Conservation (phyloP, 768 basidiomycete genomes). For the Fibroporia radiculosa region DNA sequence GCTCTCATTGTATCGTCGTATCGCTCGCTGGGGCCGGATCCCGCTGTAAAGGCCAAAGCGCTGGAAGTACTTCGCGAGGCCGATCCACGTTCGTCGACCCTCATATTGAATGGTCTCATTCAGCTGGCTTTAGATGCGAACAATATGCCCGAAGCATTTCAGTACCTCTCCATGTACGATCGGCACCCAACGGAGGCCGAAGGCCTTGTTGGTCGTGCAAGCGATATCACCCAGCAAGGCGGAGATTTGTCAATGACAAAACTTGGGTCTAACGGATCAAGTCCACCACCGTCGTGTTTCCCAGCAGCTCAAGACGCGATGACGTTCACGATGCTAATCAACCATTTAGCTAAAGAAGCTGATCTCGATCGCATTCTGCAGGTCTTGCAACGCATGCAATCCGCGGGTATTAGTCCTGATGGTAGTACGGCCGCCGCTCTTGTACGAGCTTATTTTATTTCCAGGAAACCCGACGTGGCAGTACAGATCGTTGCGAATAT, state of each 20-base stretch:
- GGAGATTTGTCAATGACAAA: conserved; percentile 7
- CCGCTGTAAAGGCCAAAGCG: conserved; percentile 43
- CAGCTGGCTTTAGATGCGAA: conserved; percentile 48
- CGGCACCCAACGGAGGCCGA: conserved; percentile 1
- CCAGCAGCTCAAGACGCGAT: conserved; percentile 37
- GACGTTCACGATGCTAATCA: conserved; percentile 60
- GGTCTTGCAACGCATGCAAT: conserved; percentile 41
- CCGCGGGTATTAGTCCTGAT: conserved; percentile 36
- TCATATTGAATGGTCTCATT: conserved; percentile 63
- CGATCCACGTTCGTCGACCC: conserved; percentile 34
- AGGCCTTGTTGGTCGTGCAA: conserved; percentile 10
- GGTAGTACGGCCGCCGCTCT: conserved; percentile 43
- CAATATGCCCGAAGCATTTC: conserved; percentile 40
- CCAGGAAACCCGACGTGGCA: conserved; percentile 40
- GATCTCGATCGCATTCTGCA: conserved; percentile 38
- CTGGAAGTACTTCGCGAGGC: conserved; percentile 39
- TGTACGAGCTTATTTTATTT: conserved; percentile 46
- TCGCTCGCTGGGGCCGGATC: conserved; percentile 51
- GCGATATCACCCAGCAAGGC: conserved; percentile 23
- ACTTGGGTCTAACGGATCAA: background rate
- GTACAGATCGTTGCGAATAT: conserved; percentile 41
- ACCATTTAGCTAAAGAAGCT: conserved; percentile 37
- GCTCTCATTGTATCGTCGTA: conserved; percentile 51
- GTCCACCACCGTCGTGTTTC: background rate
- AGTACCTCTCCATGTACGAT: conserved; percentile 44